These are phyloP conservation scores for Akanthomyces muscarius DNA, from an alignment of 2,329 filamentous ascomycete genomes.

Conservation along the genomic window DNA sequence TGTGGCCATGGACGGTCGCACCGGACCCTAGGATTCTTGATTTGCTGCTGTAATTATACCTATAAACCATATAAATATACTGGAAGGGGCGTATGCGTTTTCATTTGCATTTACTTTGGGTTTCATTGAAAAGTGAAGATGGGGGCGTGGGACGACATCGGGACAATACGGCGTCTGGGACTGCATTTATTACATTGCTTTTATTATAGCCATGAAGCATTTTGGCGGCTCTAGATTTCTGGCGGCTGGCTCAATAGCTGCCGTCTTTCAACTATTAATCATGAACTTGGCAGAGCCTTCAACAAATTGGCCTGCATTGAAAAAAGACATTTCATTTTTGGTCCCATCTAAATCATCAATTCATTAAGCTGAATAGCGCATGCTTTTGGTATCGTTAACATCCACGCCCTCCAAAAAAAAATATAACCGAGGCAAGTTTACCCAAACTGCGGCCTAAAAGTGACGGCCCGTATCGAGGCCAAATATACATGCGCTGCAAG, in stretches of 20 bases:
- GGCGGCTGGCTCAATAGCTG: background rate
- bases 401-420: no score
- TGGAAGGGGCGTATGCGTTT: background rate
- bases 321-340: background rate
- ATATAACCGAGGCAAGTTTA: no score
- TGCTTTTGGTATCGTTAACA: background rate
- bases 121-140: background rate
- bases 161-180: background rate
- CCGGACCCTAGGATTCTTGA: slow-evolving; percentile 7
- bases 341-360: background rate
- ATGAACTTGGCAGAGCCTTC: slow-evolving; percentile 2
- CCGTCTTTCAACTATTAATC: background rate
- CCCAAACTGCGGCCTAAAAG: background rate
- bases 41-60: background rate
- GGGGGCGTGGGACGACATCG: background rate
- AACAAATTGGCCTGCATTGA: slow-evolving; percentile 3
- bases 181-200: background rate
- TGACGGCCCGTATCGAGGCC: background rate
- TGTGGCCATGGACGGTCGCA: slow-evolving; percentile 34
- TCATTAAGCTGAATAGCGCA: background rate
- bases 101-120: background rate
- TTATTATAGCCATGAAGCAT: background rate
- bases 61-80: slow-evolving; percentile 3
- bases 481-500: no score
- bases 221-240: background rate